phyloP scores from a whole-genome alignment of 2,329 filamentous ascomycete genomes.

The Apiospora hydei region DNA sequence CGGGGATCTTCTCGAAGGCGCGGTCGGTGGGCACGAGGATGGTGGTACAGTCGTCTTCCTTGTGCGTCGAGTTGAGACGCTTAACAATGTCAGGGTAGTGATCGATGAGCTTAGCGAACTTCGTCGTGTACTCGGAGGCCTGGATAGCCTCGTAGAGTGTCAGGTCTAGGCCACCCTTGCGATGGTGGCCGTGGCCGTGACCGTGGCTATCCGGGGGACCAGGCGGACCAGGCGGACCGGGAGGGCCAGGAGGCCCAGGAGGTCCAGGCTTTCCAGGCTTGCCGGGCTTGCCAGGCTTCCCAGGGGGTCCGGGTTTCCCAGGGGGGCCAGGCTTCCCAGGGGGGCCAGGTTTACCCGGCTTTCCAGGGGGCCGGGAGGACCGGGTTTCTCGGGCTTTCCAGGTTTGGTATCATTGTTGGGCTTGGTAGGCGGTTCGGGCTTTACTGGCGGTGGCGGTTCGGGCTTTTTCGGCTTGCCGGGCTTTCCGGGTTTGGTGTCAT shows the following conservation, averaged over 20 bases:
- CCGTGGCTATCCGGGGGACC: not conserved
- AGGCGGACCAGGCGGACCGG: not conserved
- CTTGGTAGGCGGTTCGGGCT: not conserved
- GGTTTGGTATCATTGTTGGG: not conserved
- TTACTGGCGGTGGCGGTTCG: not conserved
- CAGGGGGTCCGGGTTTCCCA: not conserved
- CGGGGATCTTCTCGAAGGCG: constrained; percentile 72
- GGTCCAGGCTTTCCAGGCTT: not conserved
- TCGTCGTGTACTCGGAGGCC: constrained; percentile 77
- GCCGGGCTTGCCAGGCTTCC: not conserved
- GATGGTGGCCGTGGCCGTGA: constrained; percentile 36
- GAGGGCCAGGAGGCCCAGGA: not conserved
- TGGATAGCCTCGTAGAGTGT: constrained; percentile 84
- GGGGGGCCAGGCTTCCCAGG: not conserved
- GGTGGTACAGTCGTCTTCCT: constrained; percentile 68
- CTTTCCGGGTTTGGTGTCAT: not conserved
- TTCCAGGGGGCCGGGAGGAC: not conserved
- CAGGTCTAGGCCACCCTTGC: constrained; percentile 52
- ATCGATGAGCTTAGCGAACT: constrained; percentile 77
- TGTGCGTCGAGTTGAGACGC: constrained; percentile 74
- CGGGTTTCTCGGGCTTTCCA: not conserved
- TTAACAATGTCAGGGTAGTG: constrained; percentile 76
- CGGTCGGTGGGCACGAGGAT: constrained; percentile 81
- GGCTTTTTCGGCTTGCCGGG: not conserved
- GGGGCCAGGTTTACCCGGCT: not conserved